Conservation (phyloP, 768 basidiomycete genomes). For the Strobilomyces dryophilus region DNA sequence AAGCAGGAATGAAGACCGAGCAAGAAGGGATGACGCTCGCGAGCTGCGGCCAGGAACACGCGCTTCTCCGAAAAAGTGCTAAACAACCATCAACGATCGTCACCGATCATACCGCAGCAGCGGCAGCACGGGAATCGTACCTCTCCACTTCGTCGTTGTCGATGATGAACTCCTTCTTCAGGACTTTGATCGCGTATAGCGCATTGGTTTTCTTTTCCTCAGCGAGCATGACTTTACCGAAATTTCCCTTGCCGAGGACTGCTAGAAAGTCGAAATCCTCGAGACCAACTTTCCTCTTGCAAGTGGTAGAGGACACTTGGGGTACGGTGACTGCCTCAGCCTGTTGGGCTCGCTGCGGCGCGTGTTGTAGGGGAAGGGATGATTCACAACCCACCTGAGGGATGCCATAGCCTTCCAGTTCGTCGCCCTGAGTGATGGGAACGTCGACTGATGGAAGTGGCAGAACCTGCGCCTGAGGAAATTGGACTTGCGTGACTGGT, state of each 20-base stretch:
- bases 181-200: slow-evolving; percentile 98
- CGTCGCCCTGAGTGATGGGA: slow-evolving; percentile 30
- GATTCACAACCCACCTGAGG: slow-evolving; percentile 19
- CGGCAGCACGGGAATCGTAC: slow-evolving; percentile 38
- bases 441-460: slow-evolving; percentile 32
- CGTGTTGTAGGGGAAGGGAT: slow-evolving; percentile 18
- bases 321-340: slow-evolving; percentile 16
- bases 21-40: slow-evolving; percentile 95
- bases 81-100: slow-evolving; percentile 3
- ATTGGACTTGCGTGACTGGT: slow-evolving; percentile 32
- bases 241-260: slow-evolving; percentile 98
- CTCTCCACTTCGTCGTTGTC: slow-evolving; percentile 99
- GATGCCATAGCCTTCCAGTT: slow-evolving; percentile 25
- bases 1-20: slow-evolving; percentile 97
- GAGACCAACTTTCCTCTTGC: slow-evolving; percentile 85
- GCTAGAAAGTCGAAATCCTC: slow-evolving; percentile 99
- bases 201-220: slow-evolving; percentile 92
- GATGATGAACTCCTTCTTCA: slow-evolving; percentile 99
- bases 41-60: slow-evolving; percentile 95
- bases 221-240: slow-evolving; percentile 99
- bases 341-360: slow-evolving; percentile 29
- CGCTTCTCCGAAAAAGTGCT: slow-evolving; percentile 99
- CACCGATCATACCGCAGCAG: background rate
- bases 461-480: slow-evolving; percentile 29
- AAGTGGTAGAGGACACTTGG: slow-evolving; percentile 38